These are phyloP conservation scores for Alternaria solani DNA, from an alignment of 2,329 filamentous ascomycete species.

Conservation along the genomic window DNA sequence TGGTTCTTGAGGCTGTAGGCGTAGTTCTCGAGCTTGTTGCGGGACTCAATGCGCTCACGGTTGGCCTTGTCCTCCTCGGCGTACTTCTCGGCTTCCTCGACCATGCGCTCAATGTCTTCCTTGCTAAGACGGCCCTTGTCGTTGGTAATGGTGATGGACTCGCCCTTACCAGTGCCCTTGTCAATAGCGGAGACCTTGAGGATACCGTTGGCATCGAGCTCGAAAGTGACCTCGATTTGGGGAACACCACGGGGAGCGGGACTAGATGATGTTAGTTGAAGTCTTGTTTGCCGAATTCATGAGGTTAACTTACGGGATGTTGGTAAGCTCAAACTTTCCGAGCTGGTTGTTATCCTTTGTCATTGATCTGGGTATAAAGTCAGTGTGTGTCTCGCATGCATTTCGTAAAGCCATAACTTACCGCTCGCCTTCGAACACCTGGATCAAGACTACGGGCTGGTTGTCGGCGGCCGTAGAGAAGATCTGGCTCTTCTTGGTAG, in stretches of 20 bases:
- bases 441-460: constrained; percentile 93
- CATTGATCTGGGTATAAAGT: background rate
- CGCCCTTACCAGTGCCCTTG: constrained; percentile 97
- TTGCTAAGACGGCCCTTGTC: constrained; percentile 97
- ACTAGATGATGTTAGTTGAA: constrained; percentile 32
- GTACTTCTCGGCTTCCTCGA: constrained; percentile 96
- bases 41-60: constrained; percentile 93
- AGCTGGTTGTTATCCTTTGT: constrained; percentile 78
- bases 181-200: constrained; percentile 95
- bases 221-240: constrained; percentile 97
- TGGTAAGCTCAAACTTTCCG: constrained; percentile 97
- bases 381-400: no score
- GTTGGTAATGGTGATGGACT: constrained; percentile 99
- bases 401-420: constrained; percentile 33
- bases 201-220: constrained; percentile 98
- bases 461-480: constrained; percentile 97
- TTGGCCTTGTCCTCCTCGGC: constrained; percentile 99
- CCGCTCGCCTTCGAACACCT: constrained; percentile 94
- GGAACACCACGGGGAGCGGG: constrained; percentile 95
- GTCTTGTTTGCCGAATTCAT: no score
- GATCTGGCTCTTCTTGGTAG: constrained; percentile 96
- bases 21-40: constrained; percentile 98
- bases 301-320: constrained; percentile 77
- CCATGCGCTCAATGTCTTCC: constrained; percentile 99
- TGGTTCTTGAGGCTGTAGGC: constrained; percentile 99